phyloP scores from a whole-genome alignment of 2,329 filamentous ascomycete genomes.

The Peltaster fructicola region DNA sequence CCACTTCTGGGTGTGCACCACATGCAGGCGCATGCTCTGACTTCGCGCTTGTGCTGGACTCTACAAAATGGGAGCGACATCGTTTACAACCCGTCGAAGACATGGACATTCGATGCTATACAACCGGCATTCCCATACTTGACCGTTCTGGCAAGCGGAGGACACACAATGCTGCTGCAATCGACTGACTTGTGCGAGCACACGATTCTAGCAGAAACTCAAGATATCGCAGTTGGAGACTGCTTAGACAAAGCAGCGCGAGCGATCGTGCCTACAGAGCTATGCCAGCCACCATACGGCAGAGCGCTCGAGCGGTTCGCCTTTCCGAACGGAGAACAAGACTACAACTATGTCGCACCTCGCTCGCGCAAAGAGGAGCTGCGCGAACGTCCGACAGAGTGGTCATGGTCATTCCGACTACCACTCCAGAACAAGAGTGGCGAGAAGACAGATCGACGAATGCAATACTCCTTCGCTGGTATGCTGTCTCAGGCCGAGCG shows the following conservation, averaged over 20 bases:
- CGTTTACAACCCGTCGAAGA: constrained; percentile 1
- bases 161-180: constrained; percentile 73
- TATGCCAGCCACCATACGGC: constrained; percentile 62
- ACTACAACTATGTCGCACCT: constrained; percentile 43
- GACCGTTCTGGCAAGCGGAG: constrained; percentile 76
- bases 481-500: constrained; percentile 48
- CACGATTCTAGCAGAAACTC: constrained; percentile 50
- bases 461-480: constrained; percentile 60
- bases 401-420: constrained; percentile 51
- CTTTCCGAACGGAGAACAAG: constrained; percentile 35
- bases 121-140: constrained; percentile 62
- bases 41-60: constrained; percentile 46
- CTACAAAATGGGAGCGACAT: constrained; percentile 1
- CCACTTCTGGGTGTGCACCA: constrained; percentile 81
- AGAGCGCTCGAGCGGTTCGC: constrained; percentile 63
- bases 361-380: constrained; percentile 41
- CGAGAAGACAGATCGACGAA: constrained; percentile 21
- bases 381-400: constrained; percentile 26
- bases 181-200: constrained; percentile 54
- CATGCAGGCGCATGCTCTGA: constrained; percentile 93
- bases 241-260: constrained; percentile 77
- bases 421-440: constrained; percentile 41
- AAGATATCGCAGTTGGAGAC: constrained; percentile 79
- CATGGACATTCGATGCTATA: constrained; percentile 2
- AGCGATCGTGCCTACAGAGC: constrained; percentile 46